A percentile compares a stretch with the other conserved stretches of the same genome.
Conservation (phyloP, 805 yeast genomes). For the Candida golubevii region DNA sequence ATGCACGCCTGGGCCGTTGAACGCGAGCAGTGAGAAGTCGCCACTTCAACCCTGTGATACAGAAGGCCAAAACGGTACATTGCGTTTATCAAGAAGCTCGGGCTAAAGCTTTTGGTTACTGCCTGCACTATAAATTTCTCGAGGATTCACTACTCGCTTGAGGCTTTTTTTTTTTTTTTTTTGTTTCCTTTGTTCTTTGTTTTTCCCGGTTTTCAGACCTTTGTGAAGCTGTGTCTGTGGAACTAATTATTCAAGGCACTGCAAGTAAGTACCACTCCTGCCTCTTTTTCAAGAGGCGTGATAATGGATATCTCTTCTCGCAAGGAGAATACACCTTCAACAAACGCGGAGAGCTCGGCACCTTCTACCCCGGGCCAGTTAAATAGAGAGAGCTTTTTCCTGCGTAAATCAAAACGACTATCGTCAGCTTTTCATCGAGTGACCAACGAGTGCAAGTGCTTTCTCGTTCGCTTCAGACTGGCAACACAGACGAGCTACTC, state of each 20-base stretch:
- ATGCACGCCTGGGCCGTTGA: too few species aligned
- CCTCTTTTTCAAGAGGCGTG: background rate
- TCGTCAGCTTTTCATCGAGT: constrained; percentile 35
- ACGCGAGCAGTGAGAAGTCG: too few species aligned
- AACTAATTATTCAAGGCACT: too few species aligned
- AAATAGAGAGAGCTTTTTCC: background rate
- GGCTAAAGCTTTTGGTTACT: too few species aligned
- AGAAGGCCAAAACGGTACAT: too few species aligned
- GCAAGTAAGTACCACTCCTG: too few species aligned
- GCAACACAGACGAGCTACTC: constrained; percentile 47
- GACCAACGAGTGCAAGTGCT: constrained; percentile 35
- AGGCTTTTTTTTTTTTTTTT: too few species aligned
- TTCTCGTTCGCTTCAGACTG: constrained; percentile 30
- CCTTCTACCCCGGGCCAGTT: constrained; percentile 7
- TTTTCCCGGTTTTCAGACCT: background rate
- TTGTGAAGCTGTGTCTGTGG: background rate
- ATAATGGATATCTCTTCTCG: constrained; percentile 12
- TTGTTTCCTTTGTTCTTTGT: too few species aligned
- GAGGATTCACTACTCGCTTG: too few species aligned
- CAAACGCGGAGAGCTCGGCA: constrained; percentile 10
- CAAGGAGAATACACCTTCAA: constrained; percentile 13
- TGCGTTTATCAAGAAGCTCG: too few species aligned
- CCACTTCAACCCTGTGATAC: too few species aligned
- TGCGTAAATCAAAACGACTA: constrained; percentile 12
- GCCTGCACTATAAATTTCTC: too few species aligned